Evolutionary conservation across 2,329 filamentous ascomycete genomes (phyloP).

Genomic region (Neophaeococcomyces mojaviensis): DNA sequence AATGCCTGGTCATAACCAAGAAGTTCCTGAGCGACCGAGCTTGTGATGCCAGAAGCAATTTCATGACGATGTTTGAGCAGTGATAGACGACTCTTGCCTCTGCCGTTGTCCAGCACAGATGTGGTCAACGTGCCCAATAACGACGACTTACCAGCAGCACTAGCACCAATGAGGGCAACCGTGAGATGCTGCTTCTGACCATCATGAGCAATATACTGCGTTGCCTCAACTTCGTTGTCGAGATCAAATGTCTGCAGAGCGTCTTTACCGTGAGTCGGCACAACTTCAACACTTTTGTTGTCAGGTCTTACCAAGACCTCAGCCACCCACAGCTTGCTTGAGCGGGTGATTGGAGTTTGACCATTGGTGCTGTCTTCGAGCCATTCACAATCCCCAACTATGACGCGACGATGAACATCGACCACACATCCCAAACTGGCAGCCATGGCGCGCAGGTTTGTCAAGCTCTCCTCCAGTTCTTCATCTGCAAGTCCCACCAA

Average conservation of each 20-base stretch:
- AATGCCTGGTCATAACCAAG: slow-evolving; percentile 61
- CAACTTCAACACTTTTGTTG: slow-evolving; percentile 34
- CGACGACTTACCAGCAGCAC: slow-evolving; percentile 86
- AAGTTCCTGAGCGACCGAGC: slow-evolving; percentile 87
- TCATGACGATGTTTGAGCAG: slow-evolving; percentile 90
- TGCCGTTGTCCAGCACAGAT: slow-evolving; percentile 80
- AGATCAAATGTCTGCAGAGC: neutral
- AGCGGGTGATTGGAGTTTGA: slow-evolving; percentile 24
- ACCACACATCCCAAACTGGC: slow-evolving; percentile 82
- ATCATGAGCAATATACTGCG: neutral
- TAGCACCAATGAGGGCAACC: slow-evolving; percentile 80
- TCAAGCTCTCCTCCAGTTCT: slow-evolving; percentile 85
- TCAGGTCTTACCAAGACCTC: slow-evolving; percentile 82
- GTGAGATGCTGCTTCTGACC: slow-evolving; percentile 62
- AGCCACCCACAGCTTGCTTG: slow-evolving; percentile 69
- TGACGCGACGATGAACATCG: slow-evolving; percentile 70
- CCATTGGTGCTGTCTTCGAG: slow-evolving; percentile 24
- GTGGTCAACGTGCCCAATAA: slow-evolving; percentile 82
- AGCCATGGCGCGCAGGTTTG: slow-evolving; percentile 82
- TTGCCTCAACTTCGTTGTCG: neutral
- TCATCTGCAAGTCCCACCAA: slow-evolving; percentile 82
- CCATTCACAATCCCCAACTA: slow-evolving; percentile 73
- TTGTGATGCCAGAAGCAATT: slow-evolving; percentile 83
- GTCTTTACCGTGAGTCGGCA: neutral
- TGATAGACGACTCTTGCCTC: slow-evolving; percentile 80